phyloP scores from a whole-genome alignment of 148 eudicot genomes.

The Tetragonia tetragonoides region DNA sequence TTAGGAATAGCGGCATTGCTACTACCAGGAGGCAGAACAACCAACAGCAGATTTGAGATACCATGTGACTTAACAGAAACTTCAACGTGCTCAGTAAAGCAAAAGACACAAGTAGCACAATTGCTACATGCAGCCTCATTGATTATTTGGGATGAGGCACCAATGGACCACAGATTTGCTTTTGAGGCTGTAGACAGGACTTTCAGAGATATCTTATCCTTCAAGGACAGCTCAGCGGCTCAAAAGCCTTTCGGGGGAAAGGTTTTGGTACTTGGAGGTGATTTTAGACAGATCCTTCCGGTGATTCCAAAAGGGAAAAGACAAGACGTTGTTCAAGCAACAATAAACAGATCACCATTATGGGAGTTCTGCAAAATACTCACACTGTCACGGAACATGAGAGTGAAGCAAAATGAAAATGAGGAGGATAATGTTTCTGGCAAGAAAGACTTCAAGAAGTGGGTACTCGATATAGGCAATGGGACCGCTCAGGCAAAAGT shows the following conservation, averaged over 20 bases:
- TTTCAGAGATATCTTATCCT: background rate
- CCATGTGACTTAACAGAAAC: background rate
- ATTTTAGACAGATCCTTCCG: background rate
- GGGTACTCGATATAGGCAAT: too few relatives aligned
- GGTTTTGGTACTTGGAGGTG: background rate
- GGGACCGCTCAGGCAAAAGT: too few relatives aligned
- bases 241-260: background rate
- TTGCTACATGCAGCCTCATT: background rate
- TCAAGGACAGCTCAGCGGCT: background rate
- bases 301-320: background rate
- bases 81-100: background rate
- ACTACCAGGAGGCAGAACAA: background rate
- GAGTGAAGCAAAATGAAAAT: background rate
- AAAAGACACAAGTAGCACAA: background rate
- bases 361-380: background rate
- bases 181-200: background rate
- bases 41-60: background rate
- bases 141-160: too few relatives aligned
- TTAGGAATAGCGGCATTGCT: constrained; percentile 4
- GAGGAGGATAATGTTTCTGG: too few relatives aligned
- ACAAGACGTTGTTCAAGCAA: background rate
- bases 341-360: background rate
- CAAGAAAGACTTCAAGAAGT: too few relatives aligned
- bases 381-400: background rate
- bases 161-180: too few relatives aligned